phyloP scores from a whole-genome alignment of 1,284 basidiomycete genomes.

The Ganoderma sinense region DNA sequence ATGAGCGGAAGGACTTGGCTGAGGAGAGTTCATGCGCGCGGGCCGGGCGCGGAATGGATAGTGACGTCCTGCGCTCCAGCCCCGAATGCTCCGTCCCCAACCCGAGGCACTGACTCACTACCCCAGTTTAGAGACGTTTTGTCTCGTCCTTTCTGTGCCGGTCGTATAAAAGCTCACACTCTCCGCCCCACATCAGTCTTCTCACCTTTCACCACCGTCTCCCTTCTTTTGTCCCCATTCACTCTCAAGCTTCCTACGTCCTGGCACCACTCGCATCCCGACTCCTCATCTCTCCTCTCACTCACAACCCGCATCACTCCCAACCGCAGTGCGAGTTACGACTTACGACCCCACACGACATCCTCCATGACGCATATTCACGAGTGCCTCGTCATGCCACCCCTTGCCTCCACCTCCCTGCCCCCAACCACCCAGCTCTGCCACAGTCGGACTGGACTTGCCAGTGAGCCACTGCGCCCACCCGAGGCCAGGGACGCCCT shows the following conservation, averaged over 20 bases:
- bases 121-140: not conserved
- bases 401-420: not conserved
- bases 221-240: not conserved
- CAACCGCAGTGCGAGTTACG: not conserved
- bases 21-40: not conserved
- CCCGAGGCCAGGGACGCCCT: not conserved
- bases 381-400: slow-evolving; percentile 3
- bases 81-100: not conserved
- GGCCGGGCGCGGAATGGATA: not conserved
- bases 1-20: not conserved
- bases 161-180: not conserved
- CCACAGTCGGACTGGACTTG: not conserved
- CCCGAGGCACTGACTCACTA: not conserved
- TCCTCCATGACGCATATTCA: slow-evolving; percentile 11
- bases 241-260: not conserved
- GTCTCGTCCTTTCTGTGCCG: not conserved
- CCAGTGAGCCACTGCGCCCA: not conserved
- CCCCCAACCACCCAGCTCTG: not conserved
- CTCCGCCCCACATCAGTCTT: not conserved
- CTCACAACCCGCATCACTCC: not conserved
- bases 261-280: not conserved
- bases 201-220: not conserved
- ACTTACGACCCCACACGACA: slow-evolving; percentile 12
- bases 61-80: slow-evolving; percentile 10
- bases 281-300: not conserved